Evolutionary conservation across 148 eudicot genomes (phyloP).

Genomic region (Fallopia convolvulus): DNA sequence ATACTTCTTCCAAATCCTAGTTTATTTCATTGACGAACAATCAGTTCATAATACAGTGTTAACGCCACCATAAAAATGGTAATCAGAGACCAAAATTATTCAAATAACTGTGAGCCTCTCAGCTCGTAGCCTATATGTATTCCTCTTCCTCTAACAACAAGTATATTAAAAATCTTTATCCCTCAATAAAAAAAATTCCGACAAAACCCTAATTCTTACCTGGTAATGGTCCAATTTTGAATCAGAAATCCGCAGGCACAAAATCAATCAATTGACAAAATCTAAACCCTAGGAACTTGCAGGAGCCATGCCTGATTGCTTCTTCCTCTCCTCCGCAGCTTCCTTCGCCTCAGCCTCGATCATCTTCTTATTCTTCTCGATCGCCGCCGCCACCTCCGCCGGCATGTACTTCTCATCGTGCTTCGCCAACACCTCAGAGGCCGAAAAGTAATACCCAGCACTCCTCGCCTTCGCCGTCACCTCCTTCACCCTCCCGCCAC

Average conservation of each 20-base stretch:
- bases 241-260: background rate
- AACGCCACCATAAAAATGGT: too few relatives aligned
- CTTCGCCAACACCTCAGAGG: slow-evolving; percentile 87
- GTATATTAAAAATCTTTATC: too few relatives aligned
- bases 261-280: slow-evolving; percentile 15
- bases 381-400: slow-evolving; percentile 71
- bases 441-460: slow-evolving; percentile 61
- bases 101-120: too few relatives aligned
- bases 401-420: slow-evolving; percentile 99
- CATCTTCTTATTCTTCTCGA: slow-evolving; percentile 77
- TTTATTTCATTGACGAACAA: too few relatives aligned
- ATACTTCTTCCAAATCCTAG: too few relatives aligned
- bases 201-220: background rate
- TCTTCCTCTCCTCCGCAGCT: slow-evolving; percentile 32
- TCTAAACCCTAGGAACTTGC: slow-evolving; percentile 1
- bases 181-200: too few relatives aligned
- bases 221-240: background rate
- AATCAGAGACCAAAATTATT: too few relatives aligned
- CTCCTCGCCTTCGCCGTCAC: slow-evolving; percentile 59
- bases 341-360: slow-evolving; percentile 33
- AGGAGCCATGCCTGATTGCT: slow-evolving; percentile 17
- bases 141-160: too few relatives aligned
- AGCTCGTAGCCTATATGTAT: too few relatives aligned
- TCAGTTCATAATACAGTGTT: too few relatives aligned
- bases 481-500: slow-evolving; percentile 29